phyloP scores from a whole-genome alignment of 2,329 filamentous ascomycete genomes.

The Colletotrichum sansevieriae region DNA sequence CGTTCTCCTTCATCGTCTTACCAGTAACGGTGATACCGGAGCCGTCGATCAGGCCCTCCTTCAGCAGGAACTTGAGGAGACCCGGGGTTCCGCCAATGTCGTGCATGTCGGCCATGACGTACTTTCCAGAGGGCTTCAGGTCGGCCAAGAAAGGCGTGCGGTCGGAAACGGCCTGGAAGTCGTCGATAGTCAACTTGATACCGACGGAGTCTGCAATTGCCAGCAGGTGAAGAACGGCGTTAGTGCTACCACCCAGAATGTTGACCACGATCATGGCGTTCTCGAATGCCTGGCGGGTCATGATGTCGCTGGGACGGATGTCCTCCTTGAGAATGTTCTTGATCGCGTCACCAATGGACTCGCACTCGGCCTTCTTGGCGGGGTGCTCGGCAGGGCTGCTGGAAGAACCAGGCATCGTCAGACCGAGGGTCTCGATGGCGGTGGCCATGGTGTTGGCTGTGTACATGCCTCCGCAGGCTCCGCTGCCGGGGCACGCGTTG shows the following conservation, averaged over 20 bases:
- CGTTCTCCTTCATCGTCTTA: conserved; percentile 89
- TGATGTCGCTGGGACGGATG: conserved; percentile 81
- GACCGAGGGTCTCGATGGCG: conserved; percentile 90
- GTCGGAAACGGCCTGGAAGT: conserved; percentile 87
- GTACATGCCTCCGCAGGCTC: conserved; percentile 89
- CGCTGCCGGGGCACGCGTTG: conserved; percentile 79
- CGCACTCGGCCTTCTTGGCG: conserved; percentile 80
- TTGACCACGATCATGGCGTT: conserved; percentile 88
- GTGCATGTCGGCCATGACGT: conserved; percentile 87
- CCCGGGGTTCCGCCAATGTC: conserved; percentile 89
- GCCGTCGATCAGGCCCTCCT: conserved; percentile 85
- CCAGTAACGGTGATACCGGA: conserved; percentile 87
- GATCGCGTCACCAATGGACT: conserved; percentile 78
- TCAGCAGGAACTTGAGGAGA: conserved; percentile 88
- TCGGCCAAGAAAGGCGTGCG: conserved; percentile 84
- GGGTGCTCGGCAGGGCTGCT: conserved; percentile 82
- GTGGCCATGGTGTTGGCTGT: conserved; percentile 96
- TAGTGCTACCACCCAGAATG: conserved; percentile 87
- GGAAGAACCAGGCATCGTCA: conserved; percentile 86
- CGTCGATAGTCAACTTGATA: conserved; percentile 85
- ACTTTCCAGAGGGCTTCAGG: conserved; percentile 87
- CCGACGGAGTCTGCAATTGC: conserved; percentile 86
- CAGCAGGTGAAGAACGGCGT: conserved; percentile 87
- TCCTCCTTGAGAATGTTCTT: conserved; percentile 81
- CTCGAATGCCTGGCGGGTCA: conserved; percentile 85